Evolutionary conservation across 2,329 filamentous ascomycete genomes (phyloP).

Genomic region (Ilyonectria sp.): DNA sequence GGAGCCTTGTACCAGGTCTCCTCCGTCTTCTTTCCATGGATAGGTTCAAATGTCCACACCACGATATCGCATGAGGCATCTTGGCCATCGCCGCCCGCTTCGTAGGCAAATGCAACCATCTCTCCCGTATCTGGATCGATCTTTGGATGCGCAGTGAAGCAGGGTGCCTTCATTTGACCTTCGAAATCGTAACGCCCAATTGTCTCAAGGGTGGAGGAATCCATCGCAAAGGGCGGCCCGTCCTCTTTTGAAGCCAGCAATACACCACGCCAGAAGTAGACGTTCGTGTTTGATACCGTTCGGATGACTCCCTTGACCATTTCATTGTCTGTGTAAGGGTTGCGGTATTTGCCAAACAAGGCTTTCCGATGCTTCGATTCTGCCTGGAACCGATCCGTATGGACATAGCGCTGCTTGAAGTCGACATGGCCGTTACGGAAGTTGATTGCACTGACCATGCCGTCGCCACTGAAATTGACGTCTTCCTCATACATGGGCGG

Average conservation of each 20-base stretch:
- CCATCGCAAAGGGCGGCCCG: conserved; percentile 18
- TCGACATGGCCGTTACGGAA: conserved; percentile 18
- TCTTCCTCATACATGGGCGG: conserved; percentile 31
- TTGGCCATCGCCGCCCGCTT: conserved; percentile 9
- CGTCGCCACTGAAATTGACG: conserved; percentile 34
- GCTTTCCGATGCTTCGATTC: conserved; percentile 12
- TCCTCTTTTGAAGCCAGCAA: conserved; percentile 15
- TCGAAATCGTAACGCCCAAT: conserved; percentile 10
- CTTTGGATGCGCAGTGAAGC: conserved; percentile 20
- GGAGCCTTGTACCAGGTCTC: conserved; percentile 14
- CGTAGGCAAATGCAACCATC: conserved; percentile 12
- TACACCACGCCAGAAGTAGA: conserved; percentile 8
- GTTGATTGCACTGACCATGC: conserved; percentile 26
- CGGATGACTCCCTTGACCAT: conserved; percentile 11
- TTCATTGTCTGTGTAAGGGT: conserved; percentile 17
- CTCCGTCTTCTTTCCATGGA: conserved; percentile 3
- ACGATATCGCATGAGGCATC: conserved; percentile 11
- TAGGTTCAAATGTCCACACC: conserved; percentile 3
- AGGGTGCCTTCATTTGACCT: conserved; percentile 14
- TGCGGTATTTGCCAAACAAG: conserved; percentile 29
- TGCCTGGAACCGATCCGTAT: conserved; percentile 6
- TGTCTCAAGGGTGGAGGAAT: conserved; percentile 13
- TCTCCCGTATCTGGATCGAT: conserved; percentile 11
- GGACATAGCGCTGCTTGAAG: conserved; percentile 16
- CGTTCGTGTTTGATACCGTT: conserved; percentile 15